Evolutionary conservation across 257 asterid species (phyloP).

Genomic region (Avicennia marina): DNA sequence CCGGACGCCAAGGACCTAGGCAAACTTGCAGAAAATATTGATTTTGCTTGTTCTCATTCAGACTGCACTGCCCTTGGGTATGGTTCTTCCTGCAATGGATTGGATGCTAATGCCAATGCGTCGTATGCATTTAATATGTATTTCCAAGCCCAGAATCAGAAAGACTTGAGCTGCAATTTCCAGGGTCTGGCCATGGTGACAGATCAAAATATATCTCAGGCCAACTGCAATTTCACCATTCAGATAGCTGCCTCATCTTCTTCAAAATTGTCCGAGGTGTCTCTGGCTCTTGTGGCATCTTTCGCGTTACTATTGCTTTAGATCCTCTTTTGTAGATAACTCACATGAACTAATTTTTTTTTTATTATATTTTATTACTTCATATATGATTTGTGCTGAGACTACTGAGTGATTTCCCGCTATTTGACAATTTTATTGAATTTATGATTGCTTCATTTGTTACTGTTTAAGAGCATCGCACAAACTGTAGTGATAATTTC

Average conservation of each 20-base stretch:
- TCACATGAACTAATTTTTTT: slow-evolving; percentile 1
- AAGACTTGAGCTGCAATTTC: slow-evolving; percentile 43
- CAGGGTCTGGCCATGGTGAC: slow-evolving; percentile 58
- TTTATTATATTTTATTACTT: neutral
- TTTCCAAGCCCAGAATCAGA: slow-evolving; percentile 60
- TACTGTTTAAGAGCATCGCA: neutral
- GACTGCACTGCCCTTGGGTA: slow-evolving; percentile 78
- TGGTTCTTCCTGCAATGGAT: slow-evolving; percentile 72
- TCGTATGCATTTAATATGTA: slow-evolving; percentile 70
- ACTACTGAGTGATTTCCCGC: neutral
- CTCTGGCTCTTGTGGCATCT: slow-evolving; percentile 12
- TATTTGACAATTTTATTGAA: neutral
- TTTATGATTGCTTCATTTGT: neutral
- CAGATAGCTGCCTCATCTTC: slow-evolving; percentile 54
- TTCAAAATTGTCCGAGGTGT: slow-evolving; percentile 10
- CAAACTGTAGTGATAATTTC: neutral
- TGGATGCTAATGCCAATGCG: slow-evolving; percentile 62
- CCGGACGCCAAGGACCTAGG: slow-evolving; percentile 43
- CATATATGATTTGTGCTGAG: neutral
- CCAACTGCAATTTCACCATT: slow-evolving; percentile 58
- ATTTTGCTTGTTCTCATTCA: slow-evolving; percentile 57
- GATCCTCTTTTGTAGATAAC: slow-evolving; percentile 14
- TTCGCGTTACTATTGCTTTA: slow-evolving; percentile 18
- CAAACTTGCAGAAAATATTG: slow-evolving; percentile 51
- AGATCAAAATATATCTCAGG: slow-evolving; percentile 58